These are phyloP conservation scores for Suhomyces kilbournensis DNA, from an alignment of 805 yeast genomes.

Conservation along the genomic window DNA sequence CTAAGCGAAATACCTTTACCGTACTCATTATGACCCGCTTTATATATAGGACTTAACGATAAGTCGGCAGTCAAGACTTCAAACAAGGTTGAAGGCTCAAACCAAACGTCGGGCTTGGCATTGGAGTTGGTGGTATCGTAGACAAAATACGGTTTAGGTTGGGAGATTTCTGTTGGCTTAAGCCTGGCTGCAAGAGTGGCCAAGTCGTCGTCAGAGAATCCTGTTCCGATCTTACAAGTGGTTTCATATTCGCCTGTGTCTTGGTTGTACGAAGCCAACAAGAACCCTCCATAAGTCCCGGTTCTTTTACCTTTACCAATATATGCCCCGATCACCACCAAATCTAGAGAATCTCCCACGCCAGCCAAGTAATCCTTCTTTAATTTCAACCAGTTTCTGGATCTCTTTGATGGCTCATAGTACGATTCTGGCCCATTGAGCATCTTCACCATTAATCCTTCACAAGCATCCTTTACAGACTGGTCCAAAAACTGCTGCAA, in stretches of 20 bases:
- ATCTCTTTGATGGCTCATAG: constrained; percentile 93
- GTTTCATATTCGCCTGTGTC: constrained; percentile 93
- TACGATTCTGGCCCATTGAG: constrained; percentile 74
- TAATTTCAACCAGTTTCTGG: constrained; percentile 91
- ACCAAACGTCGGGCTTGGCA: constrained; percentile 90
- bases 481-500: constrained; percentile 83
- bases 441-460: constrained; percentile 94
- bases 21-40: constrained; percentile 69
- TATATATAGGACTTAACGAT: constrained; percentile 83
- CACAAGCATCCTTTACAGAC: constrained; percentile 86
- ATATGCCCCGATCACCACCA: constrained; percentile 92
- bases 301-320: constrained; percentile 93
- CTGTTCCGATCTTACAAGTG: constrained; percentile 96
- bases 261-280: constrained; percentile 84
- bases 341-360: constrained; percentile 91
- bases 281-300: constrained; percentile 91
- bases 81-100: constrained; percentile 79
- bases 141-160: constrained; percentile 65
- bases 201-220: constrained; percentile 84
- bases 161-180: constrained; percentile 60
- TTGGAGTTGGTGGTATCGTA: constrained; percentile 59
- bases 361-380: constrained; percentile 95
- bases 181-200: constrained; percentile 56
- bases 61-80: constrained; percentile 92
- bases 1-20: constrained; percentile 85